phyloP scores from a whole-genome alignment of 2,329 filamentous ascomycete species.

The Claviceps paspali region DNA sequence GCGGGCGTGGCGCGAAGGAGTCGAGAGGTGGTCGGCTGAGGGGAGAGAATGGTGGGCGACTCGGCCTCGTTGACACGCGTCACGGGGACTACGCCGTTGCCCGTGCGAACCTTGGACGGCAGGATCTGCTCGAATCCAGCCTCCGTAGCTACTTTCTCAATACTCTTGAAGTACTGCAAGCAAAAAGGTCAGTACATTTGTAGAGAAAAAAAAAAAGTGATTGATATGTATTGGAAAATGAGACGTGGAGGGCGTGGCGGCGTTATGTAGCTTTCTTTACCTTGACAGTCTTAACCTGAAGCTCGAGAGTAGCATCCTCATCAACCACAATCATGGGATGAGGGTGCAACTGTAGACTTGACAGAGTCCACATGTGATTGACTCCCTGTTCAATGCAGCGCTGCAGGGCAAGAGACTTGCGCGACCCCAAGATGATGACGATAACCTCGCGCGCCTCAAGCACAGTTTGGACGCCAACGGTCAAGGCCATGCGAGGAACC shows the following conservation, averaged over 20 bases:
- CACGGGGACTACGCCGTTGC: conserved; percentile 23
- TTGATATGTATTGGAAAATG: too few relatives aligned
- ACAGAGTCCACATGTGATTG: conserved; percentile 86
- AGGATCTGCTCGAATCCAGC: conserved; percentile 43
- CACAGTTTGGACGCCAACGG: conserved; percentile 72
- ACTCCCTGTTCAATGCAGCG: conserved; percentile 68
- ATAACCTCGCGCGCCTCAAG: conserved; percentile 70
- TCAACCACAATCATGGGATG: conserved; percentile 74
- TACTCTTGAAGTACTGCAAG: conserved; percentile 51
- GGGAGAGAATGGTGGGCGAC: conserved; percentile 32
- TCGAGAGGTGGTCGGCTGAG: conserved; percentile 40
- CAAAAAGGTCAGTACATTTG: neutral
- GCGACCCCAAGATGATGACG: conserved; percentile 66
- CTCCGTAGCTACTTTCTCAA: conserved; percentile 45
- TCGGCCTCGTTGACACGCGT: conserved; percentile 28
- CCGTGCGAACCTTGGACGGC: conserved; percentile 39
- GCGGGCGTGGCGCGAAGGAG: conserved; percentile 39
- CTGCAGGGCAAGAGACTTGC: conserved; percentile 67
- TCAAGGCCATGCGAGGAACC: conserved; percentile 71
- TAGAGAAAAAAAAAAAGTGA: too few relatives aligned
- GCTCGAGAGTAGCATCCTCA: conserved; percentile 59
- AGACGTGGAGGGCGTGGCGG: too few relatives aligned
- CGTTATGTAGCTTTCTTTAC: conserved; percentile 16
- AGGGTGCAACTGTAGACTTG: conserved; percentile 63
- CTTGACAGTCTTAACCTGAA: conserved; percentile 60